These are phyloP conservation scores for Heracleum sosnowskyi DNA, from an alignment of 129 eudicot species.

Conservation along the genomic window DNA sequence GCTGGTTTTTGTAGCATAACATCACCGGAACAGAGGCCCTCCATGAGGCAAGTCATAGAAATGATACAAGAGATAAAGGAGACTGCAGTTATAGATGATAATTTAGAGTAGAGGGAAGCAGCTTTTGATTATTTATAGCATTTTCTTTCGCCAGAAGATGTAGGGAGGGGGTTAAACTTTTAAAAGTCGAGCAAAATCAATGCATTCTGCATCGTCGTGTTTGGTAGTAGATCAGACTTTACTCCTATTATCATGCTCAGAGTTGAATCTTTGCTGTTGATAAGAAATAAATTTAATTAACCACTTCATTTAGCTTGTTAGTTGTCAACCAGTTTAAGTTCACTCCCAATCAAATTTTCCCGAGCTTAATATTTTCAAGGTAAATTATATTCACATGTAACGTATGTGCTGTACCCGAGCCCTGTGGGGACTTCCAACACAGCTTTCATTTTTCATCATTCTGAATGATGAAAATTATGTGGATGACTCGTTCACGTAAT, in stretches of 20 bases:
- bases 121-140: conserved; percentile 31
- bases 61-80: conserved; percentile 82
- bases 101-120: conserved; percentile 20
- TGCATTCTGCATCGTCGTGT: background rate
- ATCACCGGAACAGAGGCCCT: conserved; percentile 84
- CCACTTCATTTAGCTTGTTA: background rate
- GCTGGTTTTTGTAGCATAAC: conserved; percentile 70
- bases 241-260: background rate
- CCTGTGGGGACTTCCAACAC: no score
- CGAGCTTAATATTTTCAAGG: background rate
- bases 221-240: background rate
- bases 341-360: background rate
- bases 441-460: background rate
- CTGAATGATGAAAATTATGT: background rate
- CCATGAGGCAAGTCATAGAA: conserved; percentile 79
- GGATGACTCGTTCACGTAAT: no score
- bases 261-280: background rate
- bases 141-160: background rate
- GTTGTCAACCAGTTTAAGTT: background rate
- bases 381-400: no score
- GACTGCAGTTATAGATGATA: conserved; percentile 43
- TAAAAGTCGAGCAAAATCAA: background rate
- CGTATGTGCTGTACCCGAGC: no score
- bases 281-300: background rate
- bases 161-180: background rate